Percentiles rank a stretch among this genome's conserved stretches.
These are phyloP conservation scores for Hypoxylon sp. DNA, from an alignment of 2,329 filamentous ascomycete species.

Conservation along the genomic window DNA sequence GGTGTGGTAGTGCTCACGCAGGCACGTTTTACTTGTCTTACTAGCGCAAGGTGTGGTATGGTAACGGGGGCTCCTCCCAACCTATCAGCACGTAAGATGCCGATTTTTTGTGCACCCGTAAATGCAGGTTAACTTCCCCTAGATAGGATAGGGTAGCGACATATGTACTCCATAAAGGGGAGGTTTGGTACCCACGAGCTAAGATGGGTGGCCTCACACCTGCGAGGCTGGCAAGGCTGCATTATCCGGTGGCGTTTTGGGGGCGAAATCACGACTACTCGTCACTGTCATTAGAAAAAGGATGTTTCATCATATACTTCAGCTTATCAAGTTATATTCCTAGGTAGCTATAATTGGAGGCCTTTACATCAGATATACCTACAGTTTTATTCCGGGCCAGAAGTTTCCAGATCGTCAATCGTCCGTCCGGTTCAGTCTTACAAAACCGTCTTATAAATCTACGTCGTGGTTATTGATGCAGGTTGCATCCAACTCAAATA, in stretches of 20 bases:
- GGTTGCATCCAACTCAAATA: slow-evolving; percentile 3
- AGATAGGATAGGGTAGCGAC: slow-evolving; percentile 19
- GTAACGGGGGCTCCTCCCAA: slow-evolving; percentile 10
- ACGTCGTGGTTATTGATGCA: slow-evolving; percentile 3
- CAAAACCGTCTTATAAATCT: slow-evolving; percentile 25
- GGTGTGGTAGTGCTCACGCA: slow-evolving; percentile 40
- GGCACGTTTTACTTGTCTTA: slow-evolving; percentile 39
- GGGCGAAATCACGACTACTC: slow-evolving; percentile 28
- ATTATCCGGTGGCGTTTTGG: slow-evolving; percentile 18
- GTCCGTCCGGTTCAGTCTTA: background rate
- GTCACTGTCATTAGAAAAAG: slow-evolving; percentile 5
- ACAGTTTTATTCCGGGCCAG: background rate
- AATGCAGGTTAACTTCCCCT: slow-evolving; percentile 35
- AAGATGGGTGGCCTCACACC: slow-evolving; percentile 43
- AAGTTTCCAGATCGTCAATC: background rate
- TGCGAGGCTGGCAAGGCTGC: slow-evolving; percentile 43
- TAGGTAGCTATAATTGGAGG: background rate
- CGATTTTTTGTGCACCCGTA: slow-evolving; percentile 26
- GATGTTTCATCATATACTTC: slow-evolving; percentile 4
- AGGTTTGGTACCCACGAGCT: slow-evolving; percentile 33
- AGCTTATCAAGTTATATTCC: slow-evolving; percentile 9
- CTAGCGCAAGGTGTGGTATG: slow-evolving; percentile 22
- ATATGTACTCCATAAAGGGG: slow-evolving; percentile 17
- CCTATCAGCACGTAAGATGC: slow-evolving; percentile 31
- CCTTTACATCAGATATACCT: background rate